Evolutionary conservation across 2,329 filamentous ascomycete species (phyloP).

Genomic region (Davidsoniella virescens): DNA sequence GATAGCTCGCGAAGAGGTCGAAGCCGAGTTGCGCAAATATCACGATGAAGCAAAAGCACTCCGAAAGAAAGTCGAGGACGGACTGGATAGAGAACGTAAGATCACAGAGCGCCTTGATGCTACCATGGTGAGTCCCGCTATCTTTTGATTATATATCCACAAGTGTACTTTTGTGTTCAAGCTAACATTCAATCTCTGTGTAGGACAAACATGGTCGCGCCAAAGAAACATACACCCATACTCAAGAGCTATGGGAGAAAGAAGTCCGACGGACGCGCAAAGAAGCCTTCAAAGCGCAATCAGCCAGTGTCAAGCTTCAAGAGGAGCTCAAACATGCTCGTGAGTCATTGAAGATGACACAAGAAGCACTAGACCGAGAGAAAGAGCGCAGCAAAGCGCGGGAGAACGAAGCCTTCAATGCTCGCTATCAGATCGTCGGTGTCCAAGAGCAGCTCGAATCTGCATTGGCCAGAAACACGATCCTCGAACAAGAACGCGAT

Average conservation of each 20-base stretch:
- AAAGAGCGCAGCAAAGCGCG: constrained; percentile 43
- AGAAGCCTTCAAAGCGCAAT: constrained; percentile 61
- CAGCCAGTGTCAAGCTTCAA: constrained; percentile 51
- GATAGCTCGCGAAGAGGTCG: constrained; percentile 54
- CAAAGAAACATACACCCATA: constrained; percentile 53
- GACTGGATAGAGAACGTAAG: constrained; percentile 46
- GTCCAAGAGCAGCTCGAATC: constrained; percentile 51
- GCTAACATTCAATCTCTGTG: constrained; percentile 8
- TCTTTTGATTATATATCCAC: neutral
- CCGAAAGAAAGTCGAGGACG: constrained; percentile 45
- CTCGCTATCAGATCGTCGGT: constrained; percentile 48
- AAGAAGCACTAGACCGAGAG: constrained; percentile 45
- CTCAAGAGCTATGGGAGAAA: constrained; percentile 55
- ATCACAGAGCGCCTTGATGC: constrained; percentile 51
- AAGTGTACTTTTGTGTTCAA: neutral
- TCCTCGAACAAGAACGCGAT: constrained; percentile 59
- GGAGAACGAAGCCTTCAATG: constrained; percentile 54
- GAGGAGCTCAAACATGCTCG: constrained; percentile 53
- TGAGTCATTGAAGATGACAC: constrained; percentile 33
- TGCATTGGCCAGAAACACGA: constrained; percentile 43
- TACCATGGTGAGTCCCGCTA: constrained; percentile 43
- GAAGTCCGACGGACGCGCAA: constrained; percentile 54
- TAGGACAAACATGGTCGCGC: constrained; percentile 55
- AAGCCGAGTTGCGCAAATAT: constrained; percentile 47
- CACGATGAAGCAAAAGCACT: constrained; percentile 43